Conservation (phyloP, 2,329 filamentous ascomycete genomes). For the Onygenales sp. region DNA sequence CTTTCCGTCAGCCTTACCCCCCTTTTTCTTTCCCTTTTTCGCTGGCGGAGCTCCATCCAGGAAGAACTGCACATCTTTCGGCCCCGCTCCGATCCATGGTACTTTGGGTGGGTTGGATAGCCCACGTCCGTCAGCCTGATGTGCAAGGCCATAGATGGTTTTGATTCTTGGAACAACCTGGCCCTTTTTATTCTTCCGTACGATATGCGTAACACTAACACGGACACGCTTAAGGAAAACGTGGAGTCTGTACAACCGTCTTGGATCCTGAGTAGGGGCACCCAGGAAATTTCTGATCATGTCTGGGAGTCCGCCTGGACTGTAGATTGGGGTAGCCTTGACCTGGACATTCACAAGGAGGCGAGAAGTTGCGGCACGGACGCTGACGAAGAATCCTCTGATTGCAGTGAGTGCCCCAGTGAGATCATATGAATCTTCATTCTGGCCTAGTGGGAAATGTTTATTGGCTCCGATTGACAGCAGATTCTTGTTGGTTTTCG, state of each 20-base stretch:
- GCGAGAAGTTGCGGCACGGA: slow-evolving; percentile 48
- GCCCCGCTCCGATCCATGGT: slow-evolving; percentile 33
- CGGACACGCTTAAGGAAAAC: slow-evolving; percentile 32
- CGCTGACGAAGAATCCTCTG: slow-evolving; percentile 53
- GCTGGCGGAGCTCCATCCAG: slow-evolving; percentile 19
- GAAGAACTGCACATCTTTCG: slow-evolving; percentile 48
- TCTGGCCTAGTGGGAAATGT: slow-evolving; percentile 37
- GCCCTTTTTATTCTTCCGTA: slow-evolving; percentile 25
- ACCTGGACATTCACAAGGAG: slow-evolving; percentile 56
- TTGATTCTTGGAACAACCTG: slow-evolving; percentile 30
- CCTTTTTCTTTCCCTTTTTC: slow-evolving; percentile 24
- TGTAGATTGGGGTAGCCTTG: slow-evolving; percentile 50
- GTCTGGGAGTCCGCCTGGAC: slow-evolving; percentile 31
- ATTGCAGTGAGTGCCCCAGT: slow-evolving; percentile 46
- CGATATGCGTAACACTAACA: slow-evolving; percentile 32
- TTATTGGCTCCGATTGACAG: slow-evolving; percentile 45
- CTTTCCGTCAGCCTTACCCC: slow-evolving; percentile 14
- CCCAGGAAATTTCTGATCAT: slow-evolving; percentile 23
- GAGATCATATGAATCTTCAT: slow-evolving; percentile 28
- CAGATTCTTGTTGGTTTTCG: slow-evolving; percentile 33
- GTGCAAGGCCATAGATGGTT: slow-evolving; percentile 39
- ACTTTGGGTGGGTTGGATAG: slow-evolving; percentile 28
- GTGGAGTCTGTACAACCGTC: slow-evolving; percentile 14
- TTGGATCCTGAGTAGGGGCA: slow-evolving; percentile 12
- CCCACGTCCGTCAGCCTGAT: slow-evolving; percentile 24